Evolutionary conservation across 805 yeast species (phyloP), one percentile per base, ranked within the genome.

Genomic region (Wickerhamiella domercqiae): DNA sequence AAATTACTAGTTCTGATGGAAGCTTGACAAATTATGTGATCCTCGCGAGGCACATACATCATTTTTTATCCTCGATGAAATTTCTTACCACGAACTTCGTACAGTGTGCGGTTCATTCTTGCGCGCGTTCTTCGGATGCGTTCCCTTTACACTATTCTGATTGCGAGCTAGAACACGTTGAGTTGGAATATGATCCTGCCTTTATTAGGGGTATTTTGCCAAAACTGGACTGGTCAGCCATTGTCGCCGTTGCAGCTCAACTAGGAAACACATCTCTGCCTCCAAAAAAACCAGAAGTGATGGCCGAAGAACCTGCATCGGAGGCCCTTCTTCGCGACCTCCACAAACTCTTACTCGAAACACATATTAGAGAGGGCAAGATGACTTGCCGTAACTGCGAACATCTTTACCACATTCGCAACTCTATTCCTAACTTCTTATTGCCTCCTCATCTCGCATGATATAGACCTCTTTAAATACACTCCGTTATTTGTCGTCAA

Each of bases 21-120:
- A n/a, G n/a, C n/a, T n/a, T n/a, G n/a, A n/a, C n/a, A n/a, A n/a
- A n/a, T n/a, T n/a, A n/a, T n/a, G n/a, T n/a, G n/a, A n/a, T n/a
- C n/a, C n/a, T n/a, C n/a, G n/a, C n/a, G n/a, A n/a, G n/a, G n/a
- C n/a, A n/a, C n/a, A n/a, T n/a, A n/a, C n/a, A n/a, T n/a, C n/a
- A n/a, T n/a, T n/a, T n/a, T n/a, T n/a, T n/a, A n/a, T n/a, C n/a
- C n/a, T n/a, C n/a, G n/a, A 87, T 87, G 98, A 87, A 90, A 62
- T 74, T 87, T 51, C 63, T 90, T 20, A 87, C 98, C n/a, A 81
- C 96, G 9, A 90, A 90, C 59, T 90, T 90, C 59, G 93, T 90
- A 44, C 83, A 78, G 55, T 90, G 98, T 60, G 84, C 97, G 0
- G 79, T 83, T 43, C 76, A 78, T 52, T 51, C 74, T 2, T 90